A percentile compares a stretch with the other conserved stretches of the same genome.
Conservation (phyloP, 2,329 filamentous ascomycete species). For the Alternaria sp. region DNA sequence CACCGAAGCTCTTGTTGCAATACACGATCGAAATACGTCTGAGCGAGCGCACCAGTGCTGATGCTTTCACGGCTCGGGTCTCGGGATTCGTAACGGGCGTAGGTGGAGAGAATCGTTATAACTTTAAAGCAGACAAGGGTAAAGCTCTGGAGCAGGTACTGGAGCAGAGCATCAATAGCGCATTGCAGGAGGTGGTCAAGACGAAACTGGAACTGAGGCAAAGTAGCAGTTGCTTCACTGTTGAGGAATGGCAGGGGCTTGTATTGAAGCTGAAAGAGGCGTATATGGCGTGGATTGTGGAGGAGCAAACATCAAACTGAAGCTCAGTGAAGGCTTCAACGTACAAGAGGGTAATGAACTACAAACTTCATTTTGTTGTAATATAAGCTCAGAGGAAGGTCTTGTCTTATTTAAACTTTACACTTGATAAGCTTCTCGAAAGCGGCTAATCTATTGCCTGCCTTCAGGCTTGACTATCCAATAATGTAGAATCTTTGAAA, state of each 20-base stretch:
- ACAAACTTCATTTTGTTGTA: too few relatives aligned
- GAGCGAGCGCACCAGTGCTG: neutral
- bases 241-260: neutral
- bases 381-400: too few relatives aligned
- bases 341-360: too few relatives aligned
- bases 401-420: too few relatives aligned
- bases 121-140: neutral
- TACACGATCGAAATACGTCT: neutral
- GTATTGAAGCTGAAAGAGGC: neutral
- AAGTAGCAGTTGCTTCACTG: neutral
- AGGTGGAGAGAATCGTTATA: neutral
- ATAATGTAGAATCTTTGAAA: too few relatives aligned
- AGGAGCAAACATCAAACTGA: neutral
- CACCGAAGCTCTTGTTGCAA: neutral
- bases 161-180: neutral
- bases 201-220: neutral
- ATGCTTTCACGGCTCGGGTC: neutral
- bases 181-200: neutral
- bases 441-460: too few relatives aligned
- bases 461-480: too few relatives aligned
- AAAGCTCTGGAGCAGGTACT: neutral
- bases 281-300: neutral
- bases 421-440: too few relatives aligned
- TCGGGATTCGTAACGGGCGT: neutral
- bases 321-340: too few relatives aligned